Evolutionary conservation across 805 yeast genomes (phyloP), one percentile per base, ranked within the genome.

Genomic region (Hanseniaspora singularis): DNA sequence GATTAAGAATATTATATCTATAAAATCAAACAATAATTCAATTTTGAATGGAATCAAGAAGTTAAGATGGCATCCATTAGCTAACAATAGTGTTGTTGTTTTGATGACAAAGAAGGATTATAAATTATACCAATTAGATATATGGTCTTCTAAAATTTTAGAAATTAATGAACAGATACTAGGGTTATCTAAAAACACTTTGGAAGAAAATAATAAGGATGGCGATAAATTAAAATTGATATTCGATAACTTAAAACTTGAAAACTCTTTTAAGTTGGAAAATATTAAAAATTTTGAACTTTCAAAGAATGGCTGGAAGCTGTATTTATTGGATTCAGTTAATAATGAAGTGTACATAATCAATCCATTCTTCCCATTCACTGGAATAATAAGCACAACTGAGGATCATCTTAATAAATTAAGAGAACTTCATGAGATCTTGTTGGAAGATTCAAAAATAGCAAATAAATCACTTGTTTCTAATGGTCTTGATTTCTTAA

Each of bases 301-400:
- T 26, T 53, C 63, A 38, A 40, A 51, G 16, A 79, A 79, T 11
- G 67, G 69, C 2, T 54, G 80, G 43, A 70, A 82, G 0, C 60
- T 81, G 18, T 76, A 72, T 54, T 56, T 79, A 8, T 54, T 76
- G 44, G 70, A 71, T 9, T 56, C 62, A 9, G 81, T 76, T 45
- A 77, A 80, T 15, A 57, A 58, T 12, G 83, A 81, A 51, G 50
- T 82, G 1, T 79, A 70, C 54, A 64, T 72, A 1, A 61, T 81
- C 3, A 75, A 71, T 51, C 92, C 92, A n/a, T 79, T 78, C 57
- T 54, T 73, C 18, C 85, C 88, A 0, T 14, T 40, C 30, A 32
- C 52, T 19, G 38, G 34, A 16, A 28, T 19, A 11, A 28, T 38
- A 12, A 3, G 10, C 11, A 28, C 34, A 8, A 46, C 12, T 1